Percentiles rank a stretch among this genome's conserved stretches.
Conservation (phyloP, 257 asterid species). For the Gentiana macrophylla region DNA sequence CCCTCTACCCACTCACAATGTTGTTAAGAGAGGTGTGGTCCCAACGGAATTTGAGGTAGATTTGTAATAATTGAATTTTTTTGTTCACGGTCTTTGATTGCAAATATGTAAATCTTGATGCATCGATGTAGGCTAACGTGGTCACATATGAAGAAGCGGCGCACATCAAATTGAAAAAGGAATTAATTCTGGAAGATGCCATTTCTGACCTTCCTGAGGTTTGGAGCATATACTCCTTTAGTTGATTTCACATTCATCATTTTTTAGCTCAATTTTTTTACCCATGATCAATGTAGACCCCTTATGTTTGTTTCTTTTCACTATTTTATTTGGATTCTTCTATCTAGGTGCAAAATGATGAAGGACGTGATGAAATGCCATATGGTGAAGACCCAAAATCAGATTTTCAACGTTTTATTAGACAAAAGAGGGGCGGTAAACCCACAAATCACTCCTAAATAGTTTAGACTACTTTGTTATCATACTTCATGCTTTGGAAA, state of each 20-base stretch:
- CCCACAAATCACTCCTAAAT: background rate
- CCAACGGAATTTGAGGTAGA: slow-evolving; percentile 54
- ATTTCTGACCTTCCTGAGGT: slow-evolving; percentile 73
- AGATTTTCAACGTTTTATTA: slow-evolving; percentile 52
- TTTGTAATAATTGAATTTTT: background rate
- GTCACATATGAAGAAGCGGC: slow-evolving; percentile 49
- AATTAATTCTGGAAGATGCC: slow-evolving; percentile 58
- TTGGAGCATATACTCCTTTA: slow-evolving; percentile 4
- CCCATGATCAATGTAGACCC: no score
- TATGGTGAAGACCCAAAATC: slow-evolving; percentile 33
- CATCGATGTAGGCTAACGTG: slow-evolving; percentile 26
- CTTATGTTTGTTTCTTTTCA: background rate
- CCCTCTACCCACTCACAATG: slow-evolving; percentile 77
- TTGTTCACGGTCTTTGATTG: background rate
- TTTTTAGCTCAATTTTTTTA: no score
- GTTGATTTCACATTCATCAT: background rate
- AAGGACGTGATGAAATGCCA: slow-evolving; percentile 46
- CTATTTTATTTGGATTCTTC: background rate
- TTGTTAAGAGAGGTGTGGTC: slow-evolving; percentile 30
- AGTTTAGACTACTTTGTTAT: background rate
- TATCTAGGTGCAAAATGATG: slow-evolving; percentile 37
- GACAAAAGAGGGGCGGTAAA: slow-evolving; percentile 53
- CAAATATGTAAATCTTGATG: background rate
- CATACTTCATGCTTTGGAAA: no score
- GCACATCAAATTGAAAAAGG: slow-evolving; percentile 36